phyloP scores from a whole-genome alignment of 2,329 filamentous ascomycete species.

The Dactylellina leptospora region DNA sequence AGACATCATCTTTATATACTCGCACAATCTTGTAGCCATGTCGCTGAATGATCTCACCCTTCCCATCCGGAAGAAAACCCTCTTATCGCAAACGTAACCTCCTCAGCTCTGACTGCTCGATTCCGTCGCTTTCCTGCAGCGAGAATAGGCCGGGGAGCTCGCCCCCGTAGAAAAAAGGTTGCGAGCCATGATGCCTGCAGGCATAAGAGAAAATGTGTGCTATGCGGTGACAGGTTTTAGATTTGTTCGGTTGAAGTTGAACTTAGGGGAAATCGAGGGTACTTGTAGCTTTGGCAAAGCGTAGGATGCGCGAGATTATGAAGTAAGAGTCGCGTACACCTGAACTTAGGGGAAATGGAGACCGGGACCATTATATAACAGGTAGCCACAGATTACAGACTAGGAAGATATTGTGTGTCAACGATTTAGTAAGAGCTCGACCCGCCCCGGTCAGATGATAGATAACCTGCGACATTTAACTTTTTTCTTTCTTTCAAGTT shows the following conservation, averaged over 20 bases:
- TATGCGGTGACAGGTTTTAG: conserved; percentile 28
- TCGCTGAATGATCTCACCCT: background rate
- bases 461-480: conserved; percentile 24
- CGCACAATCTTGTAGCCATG: background rate
- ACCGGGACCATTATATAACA: conserved; percentile 48
- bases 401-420: conserved; percentile 52
- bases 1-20: conserved; percentile 17
- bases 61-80: background rate
- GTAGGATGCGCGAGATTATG: conserved; percentile 31
- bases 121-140: conserved; percentile 36
- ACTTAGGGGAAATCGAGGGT: conserved; percentile 35
- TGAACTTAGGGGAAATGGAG: conserved; percentile 51
- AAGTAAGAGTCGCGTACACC: conserved; percentile 47
- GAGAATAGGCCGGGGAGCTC: background rate
- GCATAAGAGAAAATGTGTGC: background rate
- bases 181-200: conserved; percentile 26
- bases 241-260: conserved; percentile 50
- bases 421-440: conserved; percentile 52
- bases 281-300: conserved; percentile 5
- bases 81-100: conserved; percentile 2
- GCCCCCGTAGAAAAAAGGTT: conserved; percentile 14
- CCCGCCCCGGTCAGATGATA: conserved; percentile 44
- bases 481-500: conserved; percentile 5
- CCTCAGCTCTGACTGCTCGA: background rate
- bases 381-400: conserved; percentile 27